Conservation (phyloP, 139 green algal genomes). For the Yamagishiella unicocca region DNA sequence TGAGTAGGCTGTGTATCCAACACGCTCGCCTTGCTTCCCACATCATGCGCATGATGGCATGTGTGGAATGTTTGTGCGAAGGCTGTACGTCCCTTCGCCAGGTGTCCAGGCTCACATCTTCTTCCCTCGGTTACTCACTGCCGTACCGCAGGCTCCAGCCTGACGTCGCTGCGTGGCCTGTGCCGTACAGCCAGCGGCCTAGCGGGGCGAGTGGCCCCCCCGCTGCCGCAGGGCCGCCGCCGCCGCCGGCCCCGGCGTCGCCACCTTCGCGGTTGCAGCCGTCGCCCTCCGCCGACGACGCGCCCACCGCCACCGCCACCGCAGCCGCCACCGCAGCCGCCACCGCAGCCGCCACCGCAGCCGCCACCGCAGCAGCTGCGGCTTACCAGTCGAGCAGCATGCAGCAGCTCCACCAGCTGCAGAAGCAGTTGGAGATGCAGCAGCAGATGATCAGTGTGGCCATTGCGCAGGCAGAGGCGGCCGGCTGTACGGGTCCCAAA, state of each 20-base stretch:
- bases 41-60: too few relatives aligned
- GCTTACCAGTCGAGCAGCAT: not conserved
- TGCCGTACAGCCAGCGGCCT: constrained; percentile 2
- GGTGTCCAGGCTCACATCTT: too few relatives aligned
- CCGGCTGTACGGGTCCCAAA: too few relatives aligned
- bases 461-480: constrained; percentile 30
- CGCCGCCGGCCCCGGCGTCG: not conserved
- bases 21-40: too few relatives aligned
- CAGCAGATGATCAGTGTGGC: constrained; percentile 24
- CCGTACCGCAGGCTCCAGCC: not conserved
- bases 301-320: not conserved
- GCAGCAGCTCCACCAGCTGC: constrained; percentile 38
- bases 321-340: not conserved
- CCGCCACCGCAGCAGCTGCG: not conserved
- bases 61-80: too few relatives aligned
- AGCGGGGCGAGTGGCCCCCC: too few relatives aligned
- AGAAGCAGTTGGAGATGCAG: constrained; percentile 27
- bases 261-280: not conserved
- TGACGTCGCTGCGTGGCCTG: constrained; percentile 14
- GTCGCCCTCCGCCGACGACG: not conserved
- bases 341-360: not conserved
- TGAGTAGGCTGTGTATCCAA: too few relatives aligned
- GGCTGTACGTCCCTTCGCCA: too few relatives aligned
- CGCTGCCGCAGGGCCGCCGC: not conserved
- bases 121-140: too few relatives aligned